Base-by-base conservation (phyloP, 2,329 filamentous ascomycete genomes). In the Penicillium nordicum region DNA sequence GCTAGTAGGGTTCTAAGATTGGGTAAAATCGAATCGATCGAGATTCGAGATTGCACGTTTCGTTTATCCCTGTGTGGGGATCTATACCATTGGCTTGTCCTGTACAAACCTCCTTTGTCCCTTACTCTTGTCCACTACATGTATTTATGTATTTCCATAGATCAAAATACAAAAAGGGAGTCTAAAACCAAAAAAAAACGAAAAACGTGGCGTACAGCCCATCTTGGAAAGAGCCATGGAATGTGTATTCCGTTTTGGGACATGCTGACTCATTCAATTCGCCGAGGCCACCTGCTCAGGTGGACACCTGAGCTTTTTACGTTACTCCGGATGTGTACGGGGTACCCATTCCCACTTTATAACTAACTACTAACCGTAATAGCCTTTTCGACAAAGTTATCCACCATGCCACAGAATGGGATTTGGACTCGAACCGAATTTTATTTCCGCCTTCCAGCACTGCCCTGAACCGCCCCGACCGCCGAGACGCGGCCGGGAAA, bases 31-130 rank as follows among this genome's bases (percentile, higher is more conserved):
- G 50, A 63, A 49, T 42, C 27, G 50, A 63, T 63, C 53, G 50
- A 46, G 56, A 63, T 63, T 38, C 4, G 11, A 54, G 53, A 58
- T 60, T 42, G 34, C 48, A 55, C 48, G 53, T 55, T 55, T 55
- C 41, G 34, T n/a, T 12, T 25, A 59, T 58, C 52, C 47, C 44
- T 61, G 57, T 54, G 62, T 54, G 62, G 53, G 55, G 62, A 61
- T 63, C 53, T 32, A 34, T 32, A 30, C 21, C 7, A 45, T 46
- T 27, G 14, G 18, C 27, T 7, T 7, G 27, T 53, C 21, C 23
- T 37, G 8, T 29, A 41, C 14, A 12, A 16, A 14, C n/a, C 32
- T 32, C 30, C 30, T 32, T 32, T 32, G 30, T 32, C 30, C 30
- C 30, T 32, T 32, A 32, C 30, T 32, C 5, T 12, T 32, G 4